Conservation (phyloP, 441 rosid species). For the Codiaeum variegatum region DNA sequence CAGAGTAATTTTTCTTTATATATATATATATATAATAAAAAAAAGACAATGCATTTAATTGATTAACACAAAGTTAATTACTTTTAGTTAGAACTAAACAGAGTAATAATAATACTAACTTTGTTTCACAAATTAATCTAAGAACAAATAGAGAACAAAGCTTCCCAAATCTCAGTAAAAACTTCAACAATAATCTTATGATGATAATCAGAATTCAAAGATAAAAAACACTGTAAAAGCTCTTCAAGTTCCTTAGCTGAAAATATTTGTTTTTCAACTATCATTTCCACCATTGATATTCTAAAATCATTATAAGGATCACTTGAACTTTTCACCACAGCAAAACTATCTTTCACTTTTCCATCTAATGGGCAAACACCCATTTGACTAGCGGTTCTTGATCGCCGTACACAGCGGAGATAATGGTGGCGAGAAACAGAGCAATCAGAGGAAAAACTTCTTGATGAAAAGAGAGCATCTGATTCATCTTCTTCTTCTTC, state of each 20-base stretch:
- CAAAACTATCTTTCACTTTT: slow-evolving; percentile 65
- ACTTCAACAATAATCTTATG: slow-evolving; percentile 71
- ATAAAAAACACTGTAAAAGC: slow-evolving; percentile 76
- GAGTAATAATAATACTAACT: neutral
- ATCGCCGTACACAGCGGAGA: slow-evolving; percentile 18
- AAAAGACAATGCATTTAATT: neutral
- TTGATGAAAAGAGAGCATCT: slow-evolving; percentile 61
- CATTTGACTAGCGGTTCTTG: slow-evolving; percentile 18
- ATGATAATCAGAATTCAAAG: slow-evolving; percentile 68
- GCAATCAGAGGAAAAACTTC: slow-evolving; percentile 58
- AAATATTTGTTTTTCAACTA: slow-evolving; percentile 77
- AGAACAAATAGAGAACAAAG: slow-evolving; percentile 52
- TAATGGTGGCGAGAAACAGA: slow-evolving; percentile 27
- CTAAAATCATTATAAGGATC: slow-evolving; percentile 81
- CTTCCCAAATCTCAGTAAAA: slow-evolving; percentile 69
- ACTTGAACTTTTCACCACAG: slow-evolving; percentile 82
- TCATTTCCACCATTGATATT: slow-evolving; percentile 96
- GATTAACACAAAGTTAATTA: neutral
- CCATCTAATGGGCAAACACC: slow-evolving; percentile 30
- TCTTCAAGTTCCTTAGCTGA: slow-evolving; percentile 60
- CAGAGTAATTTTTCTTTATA: too few relatives aligned
- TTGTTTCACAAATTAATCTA: slow-evolving; percentile 8
- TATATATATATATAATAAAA: too few relatives aligned
- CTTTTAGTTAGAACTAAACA: slow-evolving; percentile 17
- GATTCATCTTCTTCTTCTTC: slow-evolving; percentile 41